Evolutionary conservation across 2,329 filamentous ascomycete species (phyloP), one percentile per base, ranked within the genome.

Genomic region (Fusarium setosum): DNA sequence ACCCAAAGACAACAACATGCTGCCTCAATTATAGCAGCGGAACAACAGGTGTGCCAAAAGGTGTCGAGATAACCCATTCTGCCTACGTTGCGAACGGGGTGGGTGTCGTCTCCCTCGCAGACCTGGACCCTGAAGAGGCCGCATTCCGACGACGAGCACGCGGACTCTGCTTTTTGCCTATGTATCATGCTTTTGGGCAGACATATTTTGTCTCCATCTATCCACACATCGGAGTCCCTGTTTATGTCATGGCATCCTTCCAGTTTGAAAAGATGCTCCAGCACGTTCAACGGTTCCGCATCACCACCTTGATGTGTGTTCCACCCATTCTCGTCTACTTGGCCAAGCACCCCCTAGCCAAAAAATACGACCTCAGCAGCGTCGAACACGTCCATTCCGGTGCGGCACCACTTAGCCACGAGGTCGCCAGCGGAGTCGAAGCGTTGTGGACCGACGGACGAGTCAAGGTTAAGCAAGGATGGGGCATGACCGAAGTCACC

Each of bases 401-500:
- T 24, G 92, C 92, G 0, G 92, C 92, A 4, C 92, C 92, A 0
- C 77, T 92, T 3, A 80, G 81, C 4, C 72, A 70, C 5, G 86
- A 91, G 56, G 77, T 88, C 3, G 63, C 69, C 0, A n/a, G 32
- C 1, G 62, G 59, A 5, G 81, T 79, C 50, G 80, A 82, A n/a
- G 88, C 90, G n/a, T 21, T 74, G 3, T 89, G 87, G 82, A 72
- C 74, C 0, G 50, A 65, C 18, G 68, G 72, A 1, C 67, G 71
- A 1, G 53, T 85, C 10, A 59, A 62, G 0, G 63, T 84, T 8
- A 79, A 80, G 72, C 92, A 95, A 75, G 93, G 91, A 3, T 96
- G 92, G 90, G 93, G 93, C 4, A 95, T 96, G 93, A 96, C 93
- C 1, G 93, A 96, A 74, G 78, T 86, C 3, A 96, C 92, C 0